Evolutionary conservation across 768 basidiomycete genomes (phyloP), one percentile per base, ranked within the genome.

Genomic region (Cantharellus cinnabarinus): DNA sequence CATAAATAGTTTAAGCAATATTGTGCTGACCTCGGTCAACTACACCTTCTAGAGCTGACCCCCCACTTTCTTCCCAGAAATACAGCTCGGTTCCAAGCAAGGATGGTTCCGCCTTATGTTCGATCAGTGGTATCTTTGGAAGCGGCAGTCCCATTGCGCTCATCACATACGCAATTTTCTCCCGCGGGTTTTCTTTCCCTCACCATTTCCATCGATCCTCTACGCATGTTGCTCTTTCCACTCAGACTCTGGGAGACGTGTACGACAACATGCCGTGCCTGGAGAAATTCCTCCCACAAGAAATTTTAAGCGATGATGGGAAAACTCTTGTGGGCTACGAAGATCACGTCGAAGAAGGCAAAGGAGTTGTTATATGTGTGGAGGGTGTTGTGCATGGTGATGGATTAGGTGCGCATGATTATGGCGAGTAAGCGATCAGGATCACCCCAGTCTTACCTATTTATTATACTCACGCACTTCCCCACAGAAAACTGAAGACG

Each of bases 191-290:
- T 29, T 85, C 83, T 81, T 73, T 76, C 29, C 76, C 76, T 58
- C 78, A 77, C 57, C 75, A 76, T 57, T 70, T 82, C 5, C 72
- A 72, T 53, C 81, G 82, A 42, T 70, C 75, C 59, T 87, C 85
- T 4, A 82, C 82, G 64, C 83, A 87, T 65, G 76, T 75, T 5
- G 66, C 85, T 4, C 67, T 82, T 14, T 80, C 84, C n/a, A 81
- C 80, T 3, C 83, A 88, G 65, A 83, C 80, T 0, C 75, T 90
- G 2, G 75, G 73, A 20, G 81, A 86, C 61, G 67, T 89, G 7
- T 76, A 76, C 59, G 69, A 73, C 3, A 68, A 70, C 38, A 76
- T 89, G 37, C 78, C 80, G 29, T 89, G 88, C 63, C 66, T 73
- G 3, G 80, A 79, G 2, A 79, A 77, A 41, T 76, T 79, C 44